Percentiles rank a stretch among this genome's conserved stretches.
phyloP scores from a whole-genome alignment of 2,329 filamentous ascomycete species.

The Calonectria pseudoturangicola region DNA sequence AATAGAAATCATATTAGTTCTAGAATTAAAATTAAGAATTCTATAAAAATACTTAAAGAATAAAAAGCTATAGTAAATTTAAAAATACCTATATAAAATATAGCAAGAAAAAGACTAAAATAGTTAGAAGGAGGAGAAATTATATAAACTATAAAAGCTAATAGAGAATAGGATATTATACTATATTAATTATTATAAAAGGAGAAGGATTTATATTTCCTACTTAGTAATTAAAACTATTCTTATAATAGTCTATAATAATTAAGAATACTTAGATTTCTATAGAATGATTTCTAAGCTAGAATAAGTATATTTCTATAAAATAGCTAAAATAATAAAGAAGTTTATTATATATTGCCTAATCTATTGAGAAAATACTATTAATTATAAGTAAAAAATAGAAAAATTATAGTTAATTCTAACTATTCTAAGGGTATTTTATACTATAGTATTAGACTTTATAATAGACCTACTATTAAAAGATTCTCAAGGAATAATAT shows the following conservation, averaged over 20 bases:
- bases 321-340: not conserved
- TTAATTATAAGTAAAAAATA: not conserved
- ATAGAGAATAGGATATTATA: not conserved
- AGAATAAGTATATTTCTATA: not conserved
- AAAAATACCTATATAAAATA: not conserved
- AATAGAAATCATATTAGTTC: not conserved
- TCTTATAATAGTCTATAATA: not conserved
- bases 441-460: not conserved
- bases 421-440: not conserved
- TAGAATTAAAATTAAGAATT: not conserved
- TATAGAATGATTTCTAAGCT: not conserved
- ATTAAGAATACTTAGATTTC: not conserved
- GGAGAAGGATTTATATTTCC: not conserved
- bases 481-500: not conserved
- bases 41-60: not conserved
- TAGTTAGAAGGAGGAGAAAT: not conserved
- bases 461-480: not conserved
- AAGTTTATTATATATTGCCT: not conserved
- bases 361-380: not conserved
- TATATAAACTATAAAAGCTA: not conserved
- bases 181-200: not conserved
- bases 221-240: not conserved
- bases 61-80: not conserved
- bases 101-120: not conserved
- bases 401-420: not conserved